Evolutionary conservation across 2,329 filamentous ascomycete genomes (phyloP).

Genomic region (Fusarium sambucinum): DNA sequence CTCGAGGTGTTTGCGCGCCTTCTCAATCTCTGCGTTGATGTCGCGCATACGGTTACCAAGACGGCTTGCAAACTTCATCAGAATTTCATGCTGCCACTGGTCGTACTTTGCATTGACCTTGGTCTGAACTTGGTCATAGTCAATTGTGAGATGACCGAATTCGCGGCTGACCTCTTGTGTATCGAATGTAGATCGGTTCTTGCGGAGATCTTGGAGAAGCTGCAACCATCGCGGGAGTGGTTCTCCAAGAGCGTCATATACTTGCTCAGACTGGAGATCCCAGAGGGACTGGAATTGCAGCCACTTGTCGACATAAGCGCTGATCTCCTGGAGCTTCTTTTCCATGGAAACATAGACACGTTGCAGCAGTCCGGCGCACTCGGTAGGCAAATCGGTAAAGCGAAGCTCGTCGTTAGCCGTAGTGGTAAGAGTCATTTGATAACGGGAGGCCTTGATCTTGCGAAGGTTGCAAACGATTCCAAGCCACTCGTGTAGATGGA

Average conservation of each 20-base stretch:
- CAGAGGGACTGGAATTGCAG: conserved; percentile 98
- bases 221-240: conserved; percentile 94
- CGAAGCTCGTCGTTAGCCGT: conserved; percentile 73
- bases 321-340: conserved; percentile 82
- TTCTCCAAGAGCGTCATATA: conserved; percentile 91
- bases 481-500: conserved; percentile 93
- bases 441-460: conserved; percentile 94
- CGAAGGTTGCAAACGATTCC: conserved; percentile 91
- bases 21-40: conserved; percentile 90
- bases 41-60: conserved; percentile 93
- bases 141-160: conserved; percentile 94
- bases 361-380: conserved; percentile 82
- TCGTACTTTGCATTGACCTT: conserved; percentile 99
- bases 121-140: conserved; percentile 98
- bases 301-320: conserved; percentile 95
- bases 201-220: conserved; percentile 94
- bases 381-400: conserved; percentile 86
- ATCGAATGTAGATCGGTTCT: conserved; percentile 95
- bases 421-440: conserved; percentile 86
- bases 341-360: conserved; percentile 88
- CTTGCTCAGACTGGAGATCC: conserved; percentile 96
- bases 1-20: conserved; percentile 90
- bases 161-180: conserved; percentile 93
- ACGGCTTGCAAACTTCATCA: conserved; percentile 90
- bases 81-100: conserved; percentile 98